Evolutionary conservation across 2,329 filamentous ascomycete genomes (phyloP), one percentile per base, ranked within the genome.

Genomic region (Fusarium multiceps): DNA sequence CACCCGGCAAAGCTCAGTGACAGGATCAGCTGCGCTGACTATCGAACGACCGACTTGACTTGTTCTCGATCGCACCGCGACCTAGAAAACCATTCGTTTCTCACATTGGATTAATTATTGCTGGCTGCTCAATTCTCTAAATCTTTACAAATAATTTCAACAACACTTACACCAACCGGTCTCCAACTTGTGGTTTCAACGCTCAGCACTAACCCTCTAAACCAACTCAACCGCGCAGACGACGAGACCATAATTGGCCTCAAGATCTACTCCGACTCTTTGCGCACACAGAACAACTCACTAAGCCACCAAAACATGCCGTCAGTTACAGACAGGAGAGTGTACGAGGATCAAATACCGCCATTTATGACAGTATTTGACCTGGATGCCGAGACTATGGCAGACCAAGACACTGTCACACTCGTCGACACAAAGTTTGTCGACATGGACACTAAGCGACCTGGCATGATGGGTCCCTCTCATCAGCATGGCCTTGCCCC

Each of bases 351-450:
- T 77, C 88, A 90, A 79, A 90, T 93, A 84, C 90, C 90, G 77
- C 89, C 90, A 23, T 92, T 93, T 75, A 92, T 92, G 90, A 90
- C 90, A 60, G 90, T 93, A 59, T 92, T 91, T 82, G 89, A 90
- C 78, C 84, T 90, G 71, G 88, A 91, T 75, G 81, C 81, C 71
- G 86, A 85, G 71, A 83, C 80, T 60, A 86, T 86, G 77, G 84
- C 84, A 60, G 86, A 87, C 49, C 82, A 82, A 54, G 85, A 84
- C 60, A 81, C 85, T 13, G 84, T 88, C 43, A 86, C 86, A 7
- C 78, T 88, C 41, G 82, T 88, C 56, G 82, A 88, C 69, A 80
- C 84, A 32, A 87, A 86, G 68, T 80, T 87, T 74, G 83, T 85
- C 70, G 82, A 82, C 21, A 80, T 86, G 74, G 84, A 83, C 32